Percentiles rank a stretch among this genome's conserved stretches.
Evolutionary conservation across 2,329 filamentous ascomycete species (phyloP).

Genomic region (Aspergillus niger): DNA sequence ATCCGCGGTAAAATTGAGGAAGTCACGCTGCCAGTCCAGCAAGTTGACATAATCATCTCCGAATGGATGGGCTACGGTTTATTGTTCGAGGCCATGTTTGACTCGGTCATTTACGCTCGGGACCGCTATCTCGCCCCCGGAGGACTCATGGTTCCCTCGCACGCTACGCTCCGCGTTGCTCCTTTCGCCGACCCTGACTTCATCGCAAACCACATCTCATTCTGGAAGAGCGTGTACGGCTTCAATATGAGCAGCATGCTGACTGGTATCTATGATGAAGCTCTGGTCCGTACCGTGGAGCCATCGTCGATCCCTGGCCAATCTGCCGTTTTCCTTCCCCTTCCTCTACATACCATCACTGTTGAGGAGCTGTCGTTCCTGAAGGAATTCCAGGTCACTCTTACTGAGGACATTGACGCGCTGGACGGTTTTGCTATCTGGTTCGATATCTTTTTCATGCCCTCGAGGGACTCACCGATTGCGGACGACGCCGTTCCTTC

Average conservation of each 20-base stretch:
- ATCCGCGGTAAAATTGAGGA: slow-evolving; percentile 87
- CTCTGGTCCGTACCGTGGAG: slow-evolving; percentile 71
- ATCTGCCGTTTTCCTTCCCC: slow-evolving; percentile 67
- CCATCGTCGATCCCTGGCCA: slow-evolving; percentile 56
- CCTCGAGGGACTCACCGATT: slow-evolving; percentile 54
- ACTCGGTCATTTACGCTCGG: slow-evolving; percentile 83
- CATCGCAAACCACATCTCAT: slow-evolving; percentile 73
- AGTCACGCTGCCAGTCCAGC: slow-evolving; percentile 70
- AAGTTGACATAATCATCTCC: slow-evolving; percentile 92
- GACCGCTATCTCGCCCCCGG: slow-evolving; percentile 80
- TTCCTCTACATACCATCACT: slow-evolving; percentile 74
- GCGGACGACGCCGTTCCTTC: slow-evolving; percentile 58
- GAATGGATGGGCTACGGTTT: slow-evolving; percentile 98
- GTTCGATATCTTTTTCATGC: slow-evolving; percentile 92
- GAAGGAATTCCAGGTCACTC: slow-evolving; percentile 63
- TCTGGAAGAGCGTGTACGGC: slow-evolving; percentile 91
- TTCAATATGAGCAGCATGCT: slow-evolving; percentile 95
- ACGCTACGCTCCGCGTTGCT: slow-evolving; percentile 79
- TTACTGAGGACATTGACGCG: slow-evolving; percentile 64
- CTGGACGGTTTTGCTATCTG: slow-evolving; percentile 89
- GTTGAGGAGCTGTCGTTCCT: slow-evolving; percentile 75
- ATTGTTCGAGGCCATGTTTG: slow-evolving; percentile 93
- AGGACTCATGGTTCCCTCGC: slow-evolving; percentile 83
- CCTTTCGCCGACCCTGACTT: slow-evolving; percentile 78
- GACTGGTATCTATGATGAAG: slow-evolving; percentile 76